Conservation (phyloP, 1,139 yeast genomes). For the Nakaseomyces bracarensis region DNA sequence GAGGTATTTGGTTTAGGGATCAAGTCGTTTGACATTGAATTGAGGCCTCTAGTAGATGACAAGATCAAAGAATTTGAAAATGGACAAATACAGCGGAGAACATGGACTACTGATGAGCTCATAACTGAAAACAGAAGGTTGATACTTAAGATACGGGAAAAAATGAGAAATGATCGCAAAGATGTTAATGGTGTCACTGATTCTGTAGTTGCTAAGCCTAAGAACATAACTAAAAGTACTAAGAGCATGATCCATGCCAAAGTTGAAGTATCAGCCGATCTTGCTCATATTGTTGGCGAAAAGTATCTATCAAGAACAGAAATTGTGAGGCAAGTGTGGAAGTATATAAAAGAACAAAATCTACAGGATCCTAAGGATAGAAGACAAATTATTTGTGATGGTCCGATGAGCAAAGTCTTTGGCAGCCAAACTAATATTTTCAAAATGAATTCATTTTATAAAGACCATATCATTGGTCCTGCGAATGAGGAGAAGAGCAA, state of each 20-base stretch:
- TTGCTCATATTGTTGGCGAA: constrained; percentile 5
- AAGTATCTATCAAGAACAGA: constrained; percentile 7
- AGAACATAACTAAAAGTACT: not conserved
- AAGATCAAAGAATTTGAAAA: not conserved
- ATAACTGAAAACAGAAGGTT: not conserved
- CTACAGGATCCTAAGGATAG: constrained; percentile 63
- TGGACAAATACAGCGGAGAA: not conserved
- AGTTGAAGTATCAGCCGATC: constrained; percentile 1
- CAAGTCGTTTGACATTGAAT: constrained; percentile 1
- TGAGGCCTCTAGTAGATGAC: not conserved
- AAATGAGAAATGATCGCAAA: not conserved
- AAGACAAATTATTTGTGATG: constrained; percentile 61
- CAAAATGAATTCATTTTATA: constrained; percentile 51
- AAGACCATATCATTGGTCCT: constrained; percentile 6
- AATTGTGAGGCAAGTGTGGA: constrained; percentile 44
- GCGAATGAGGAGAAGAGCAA: not conserved
- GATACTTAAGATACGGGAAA: not conserved
- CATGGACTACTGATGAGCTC: not conserved
- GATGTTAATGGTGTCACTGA: not conserved
- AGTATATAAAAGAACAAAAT: constrained; percentile 51
- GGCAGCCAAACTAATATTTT: constrained; percentile 54
- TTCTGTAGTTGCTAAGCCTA: not conserved
- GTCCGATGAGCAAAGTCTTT: constrained; percentile 46
- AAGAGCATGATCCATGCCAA: constrained; percentile 4
- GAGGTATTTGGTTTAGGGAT: constrained; percentile 1